These are phyloP conservation scores for Laburnicola sp. DNA, from an alignment of 2,329 filamentous ascomycete species.

Conservation along the genomic window DNA sequence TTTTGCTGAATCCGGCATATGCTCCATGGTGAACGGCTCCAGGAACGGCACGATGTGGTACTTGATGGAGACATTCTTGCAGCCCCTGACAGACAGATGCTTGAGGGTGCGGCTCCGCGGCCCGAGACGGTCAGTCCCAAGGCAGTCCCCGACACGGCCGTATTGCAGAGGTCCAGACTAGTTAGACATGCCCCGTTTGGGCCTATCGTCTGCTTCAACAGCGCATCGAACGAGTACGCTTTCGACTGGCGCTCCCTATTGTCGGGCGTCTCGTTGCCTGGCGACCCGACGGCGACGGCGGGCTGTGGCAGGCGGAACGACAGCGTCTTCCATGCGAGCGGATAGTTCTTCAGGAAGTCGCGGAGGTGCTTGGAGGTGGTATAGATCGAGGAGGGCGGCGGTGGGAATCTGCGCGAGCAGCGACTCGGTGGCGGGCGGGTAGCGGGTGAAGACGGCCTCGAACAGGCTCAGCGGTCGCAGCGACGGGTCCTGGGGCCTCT, in stretches of 20 bases:
- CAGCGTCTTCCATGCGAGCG: slow-evolving; percentile 63
- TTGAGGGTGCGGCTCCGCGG: slow-evolving; percentile 58
- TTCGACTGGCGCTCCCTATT: slow-evolving; percentile 55
- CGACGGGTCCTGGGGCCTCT: slow-evolving; percentile 9
- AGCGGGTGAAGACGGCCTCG: slow-evolving; percentile 59
- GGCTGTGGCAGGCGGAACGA: slow-evolving; percentile 59
- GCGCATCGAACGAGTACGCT: slow-evolving; percentile 61
- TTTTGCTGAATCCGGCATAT: slow-evolving; percentile 48
- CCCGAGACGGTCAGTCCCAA: slow-evolving; percentile 59
- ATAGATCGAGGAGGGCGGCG: slow-evolving; percentile 59
- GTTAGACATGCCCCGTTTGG: slow-evolving; percentile 60
- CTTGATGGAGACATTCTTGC: slow-evolving; percentile 67
- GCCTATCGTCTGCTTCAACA: slow-evolving; percentile 59
- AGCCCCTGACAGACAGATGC: slow-evolving; percentile 64
- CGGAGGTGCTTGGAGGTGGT: slow-evolving; percentile 61
- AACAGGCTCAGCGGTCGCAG: slow-evolving; percentile 49
- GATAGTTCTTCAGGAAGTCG: slow-evolving; percentile 58
- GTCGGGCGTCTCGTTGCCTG: slow-evolving; percentile 47
- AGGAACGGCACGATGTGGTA: slow-evolving; percentile 65
- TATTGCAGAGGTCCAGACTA: slow-evolving; percentile 64
- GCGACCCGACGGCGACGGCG: slow-evolving; percentile 40
- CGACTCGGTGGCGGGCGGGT: slow-evolving; percentile 62
- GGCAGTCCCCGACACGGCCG: slow-evolving; percentile 61
- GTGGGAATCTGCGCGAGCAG: slow-evolving; percentile 62
- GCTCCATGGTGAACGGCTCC: slow-evolving; percentile 47